Conservation (phyloP, 331 rosid genomes). For the Cydonia oblonga region DNA sequence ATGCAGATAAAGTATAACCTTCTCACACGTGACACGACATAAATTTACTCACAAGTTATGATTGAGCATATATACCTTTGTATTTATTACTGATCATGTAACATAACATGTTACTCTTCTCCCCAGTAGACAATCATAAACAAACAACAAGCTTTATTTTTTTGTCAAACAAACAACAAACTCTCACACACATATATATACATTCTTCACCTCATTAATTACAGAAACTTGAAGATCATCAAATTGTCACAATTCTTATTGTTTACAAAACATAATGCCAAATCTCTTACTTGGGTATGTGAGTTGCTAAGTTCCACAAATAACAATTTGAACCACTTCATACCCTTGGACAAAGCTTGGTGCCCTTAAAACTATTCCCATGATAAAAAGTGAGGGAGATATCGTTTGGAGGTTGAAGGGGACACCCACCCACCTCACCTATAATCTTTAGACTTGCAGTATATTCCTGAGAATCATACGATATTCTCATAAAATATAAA, state of each 20-base stretch:
- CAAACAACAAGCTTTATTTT: background rate
- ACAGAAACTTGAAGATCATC: background rate
- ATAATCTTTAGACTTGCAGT: background rate
- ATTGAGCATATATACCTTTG: background rate
- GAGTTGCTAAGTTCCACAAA: conserved; percentile 14
- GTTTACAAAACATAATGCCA: background rate
- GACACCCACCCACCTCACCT: conserved; percentile 9
- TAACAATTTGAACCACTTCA: conserved; percentile 15
- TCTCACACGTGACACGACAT: too few species aligned
- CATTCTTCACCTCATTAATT: background rate
- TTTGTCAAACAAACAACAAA: too few species aligned
- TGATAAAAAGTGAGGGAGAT: background rate
- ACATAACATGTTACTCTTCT: background rate
- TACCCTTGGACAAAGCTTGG: background rate
- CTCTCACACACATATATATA: background rate
- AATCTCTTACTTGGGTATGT: background rate
- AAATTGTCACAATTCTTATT: background rate
- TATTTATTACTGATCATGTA: background rate
- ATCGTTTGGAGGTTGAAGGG: background rate
- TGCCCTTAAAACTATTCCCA: background rate
- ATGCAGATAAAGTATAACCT: background rate
- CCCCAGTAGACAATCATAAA: background rate
- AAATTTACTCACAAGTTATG: background rate
- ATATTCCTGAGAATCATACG: conserved; percentile 3
- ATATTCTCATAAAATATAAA: background rate